phyloP scores from a whole-genome alignment of 306 rosid species.

The Medicago arabica region DNA sequence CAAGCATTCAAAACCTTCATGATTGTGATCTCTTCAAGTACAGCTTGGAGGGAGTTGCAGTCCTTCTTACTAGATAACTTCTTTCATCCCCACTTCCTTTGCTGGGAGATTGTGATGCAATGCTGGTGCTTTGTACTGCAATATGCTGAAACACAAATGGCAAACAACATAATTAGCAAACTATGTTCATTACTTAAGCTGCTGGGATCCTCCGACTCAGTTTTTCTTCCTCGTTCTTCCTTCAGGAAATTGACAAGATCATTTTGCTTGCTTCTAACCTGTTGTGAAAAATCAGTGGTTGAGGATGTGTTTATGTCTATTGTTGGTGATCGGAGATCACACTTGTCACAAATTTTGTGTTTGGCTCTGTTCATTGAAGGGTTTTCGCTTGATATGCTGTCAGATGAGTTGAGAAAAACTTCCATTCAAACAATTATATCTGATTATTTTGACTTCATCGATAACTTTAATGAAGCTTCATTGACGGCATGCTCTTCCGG shows the following conservation, averaged over 20 bases:
- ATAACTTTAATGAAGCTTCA: slow-evolving; percentile 62
- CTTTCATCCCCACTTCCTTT: slow-evolving; percentile 92
- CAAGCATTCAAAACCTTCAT: slow-evolving; percentile 78
- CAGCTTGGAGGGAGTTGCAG: slow-evolving; percentile 71
- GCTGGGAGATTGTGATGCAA: slow-evolving; percentile 89
- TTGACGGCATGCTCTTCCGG: slow-evolving; percentile 46
- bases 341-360: slow-evolving; percentile 53
- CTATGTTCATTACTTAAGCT: slow-evolving; percentile 68
- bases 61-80: slow-evolving; percentile 77
- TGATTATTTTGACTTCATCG: slow-evolving; percentile 66
- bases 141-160: slow-evolving; percentile 67
- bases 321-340: slow-evolving; percentile 60
- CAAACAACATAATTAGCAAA: slow-evolving; percentile 53
- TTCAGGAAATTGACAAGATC: slow-evolving; percentile 82
- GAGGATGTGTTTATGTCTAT: slow-evolving; percentile 62
- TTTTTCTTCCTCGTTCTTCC: slow-evolving; percentile 63
- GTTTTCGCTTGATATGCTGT: slow-evolving; percentile 70
- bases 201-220: slow-evolving; percentile 68
- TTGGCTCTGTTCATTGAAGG: slow-evolving; percentile 79
- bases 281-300: slow-evolving; percentile 62
- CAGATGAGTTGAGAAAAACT: slow-evolving; percentile 65
- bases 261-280: slow-evolving; percentile 63
- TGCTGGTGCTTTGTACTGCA: slow-evolving; percentile 88
- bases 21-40: slow-evolving; percentile 71
- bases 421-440: slow-evolving; percentile 56